Conservation (phyloP, 495 filamentous ascomycete species). For the Penicillium parvum region DNA sequence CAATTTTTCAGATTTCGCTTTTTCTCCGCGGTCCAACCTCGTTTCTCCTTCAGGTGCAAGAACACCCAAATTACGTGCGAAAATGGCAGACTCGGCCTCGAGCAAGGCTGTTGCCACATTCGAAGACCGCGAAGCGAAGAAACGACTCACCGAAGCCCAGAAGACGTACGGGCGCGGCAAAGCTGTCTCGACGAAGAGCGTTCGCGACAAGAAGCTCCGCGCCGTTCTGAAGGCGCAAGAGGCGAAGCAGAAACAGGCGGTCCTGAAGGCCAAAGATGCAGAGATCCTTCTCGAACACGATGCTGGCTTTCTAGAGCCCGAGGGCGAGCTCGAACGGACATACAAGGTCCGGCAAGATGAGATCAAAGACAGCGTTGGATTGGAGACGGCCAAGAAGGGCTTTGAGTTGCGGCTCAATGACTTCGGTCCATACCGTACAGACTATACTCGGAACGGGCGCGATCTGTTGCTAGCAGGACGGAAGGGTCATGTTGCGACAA, state of each 20-base stretch:
- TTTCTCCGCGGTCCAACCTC: slow-evolving; percentile 8
- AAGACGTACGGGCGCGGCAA: slow-evolving; percentile 80
- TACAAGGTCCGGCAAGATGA: slow-evolving; percentile 90
- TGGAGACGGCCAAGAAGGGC: slow-evolving; percentile 83
- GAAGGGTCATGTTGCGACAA: slow-evolving; percentile 92
- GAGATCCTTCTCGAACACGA: slow-evolving; percentile 90
- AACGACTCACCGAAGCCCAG: slow-evolving; percentile 57
- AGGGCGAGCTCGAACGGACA: slow-evolving; percentile 81
- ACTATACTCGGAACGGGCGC: slow-evolving; percentile 86
- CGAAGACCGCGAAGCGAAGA: slow-evolving; percentile 36
- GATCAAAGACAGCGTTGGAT: slow-evolving; percentile 65
- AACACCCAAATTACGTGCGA: slow-evolving; percentile 13
- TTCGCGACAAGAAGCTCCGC: slow-evolving; percentile 85
- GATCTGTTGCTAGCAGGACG: slow-evolving; percentile 79
- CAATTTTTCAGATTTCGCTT: slow-evolving; percentile 25
- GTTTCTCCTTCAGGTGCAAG: slow-evolving; percentile 2
- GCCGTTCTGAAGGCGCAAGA: slow-evolving; percentile 75
- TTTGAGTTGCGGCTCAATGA: slow-evolving; percentile 83
- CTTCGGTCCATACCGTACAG: slow-evolving; percentile 78
- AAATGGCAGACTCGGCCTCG: slow-evolving; percentile 24
- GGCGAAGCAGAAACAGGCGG: slow-evolving; percentile 72
- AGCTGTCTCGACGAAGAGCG: slow-evolving; percentile 50
- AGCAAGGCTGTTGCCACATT: slow-evolving; percentile 31
- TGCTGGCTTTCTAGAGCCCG: slow-evolving; percentile 83
- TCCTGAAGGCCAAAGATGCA: slow-evolving; percentile 81